A percentile compares a stretch with the other conserved stretches of the same genome.
Evolutionary conservation across 2,329 filamentous ascomycete genomes (phyloP).

Genomic region (Keithomyces neogunnii): DNA sequence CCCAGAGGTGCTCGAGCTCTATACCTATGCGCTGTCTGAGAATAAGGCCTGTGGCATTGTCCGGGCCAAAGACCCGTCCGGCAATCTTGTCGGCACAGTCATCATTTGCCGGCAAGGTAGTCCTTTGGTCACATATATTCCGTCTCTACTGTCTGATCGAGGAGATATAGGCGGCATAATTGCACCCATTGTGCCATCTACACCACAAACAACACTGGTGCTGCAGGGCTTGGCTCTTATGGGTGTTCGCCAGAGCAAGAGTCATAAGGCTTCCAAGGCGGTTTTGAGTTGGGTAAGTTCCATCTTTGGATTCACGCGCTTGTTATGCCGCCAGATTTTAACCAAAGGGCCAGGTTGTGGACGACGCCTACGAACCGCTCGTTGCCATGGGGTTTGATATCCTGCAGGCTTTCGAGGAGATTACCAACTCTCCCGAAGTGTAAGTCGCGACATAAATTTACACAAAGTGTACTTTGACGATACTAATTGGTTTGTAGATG

Average conservation of each 20-base stretch:
- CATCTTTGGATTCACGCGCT: not conserved
- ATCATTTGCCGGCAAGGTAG: slow-evolving; percentile 69
- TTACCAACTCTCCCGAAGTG: slow-evolving; percentile 54
- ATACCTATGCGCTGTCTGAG: slow-evolving; percentile 65
- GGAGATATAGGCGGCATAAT: slow-evolving; percentile 65
- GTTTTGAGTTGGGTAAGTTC: slow-evolving; percentile 70
- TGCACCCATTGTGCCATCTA: slow-evolving; percentile 66
- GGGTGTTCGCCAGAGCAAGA: slow-evolving; percentile 75
- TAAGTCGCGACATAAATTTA: slow-evolving; percentile 21
- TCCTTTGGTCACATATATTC: slow-evolving; percentile 59
- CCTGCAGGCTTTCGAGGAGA: slow-evolving; percentile 73
- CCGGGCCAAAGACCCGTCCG: slow-evolving; percentile 61
- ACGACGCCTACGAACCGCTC: slow-evolving; percentile 65
- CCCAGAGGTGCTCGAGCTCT: slow-evolving; percentile 74
- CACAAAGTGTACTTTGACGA: not conserved
- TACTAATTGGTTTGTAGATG: not conserved
- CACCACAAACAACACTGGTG: slow-evolving; percentile 60
- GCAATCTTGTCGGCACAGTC: slow-evolving; percentile 67
- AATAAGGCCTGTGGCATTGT: slow-evolving; percentile 71
- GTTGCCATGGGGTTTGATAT: slow-evolving; percentile 73
- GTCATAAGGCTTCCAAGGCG: slow-evolving; percentile 63
- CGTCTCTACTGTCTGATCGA: slow-evolving; percentile 53
- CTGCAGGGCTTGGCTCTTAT: slow-evolving; percentile 71
- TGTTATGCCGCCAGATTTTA: too few species aligned
- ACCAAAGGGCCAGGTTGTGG: slow-evolving; percentile 44